phyloP scores from a whole-genome alignment of 306 rosid genomes.

The Myrica gale region DNA sequence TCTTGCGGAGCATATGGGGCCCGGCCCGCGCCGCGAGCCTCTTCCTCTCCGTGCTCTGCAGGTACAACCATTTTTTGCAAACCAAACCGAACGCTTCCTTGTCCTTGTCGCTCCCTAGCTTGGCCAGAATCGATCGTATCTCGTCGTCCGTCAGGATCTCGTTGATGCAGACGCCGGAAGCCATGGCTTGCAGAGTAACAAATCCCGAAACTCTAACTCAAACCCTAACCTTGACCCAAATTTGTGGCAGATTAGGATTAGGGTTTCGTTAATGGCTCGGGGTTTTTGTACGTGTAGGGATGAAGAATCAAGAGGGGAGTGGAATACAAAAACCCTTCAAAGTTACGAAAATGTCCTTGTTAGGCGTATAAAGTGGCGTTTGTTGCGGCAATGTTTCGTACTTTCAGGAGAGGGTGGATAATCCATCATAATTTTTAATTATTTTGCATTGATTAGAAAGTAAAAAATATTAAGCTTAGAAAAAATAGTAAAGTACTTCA shows the following conservation, averaged over 20 bases:
- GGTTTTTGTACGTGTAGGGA: neutral
- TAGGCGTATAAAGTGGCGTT: neutral
- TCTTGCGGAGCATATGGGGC: slow-evolving; percentile 71
- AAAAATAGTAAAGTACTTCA: too few species aligned
- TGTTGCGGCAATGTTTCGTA: neutral
- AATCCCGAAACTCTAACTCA: slow-evolving; percentile 26
- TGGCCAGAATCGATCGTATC: slow-evolving; percentile 64
- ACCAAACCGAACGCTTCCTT: slow-evolving; percentile 82
- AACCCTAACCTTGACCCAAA: slow-evolving; percentile 23
- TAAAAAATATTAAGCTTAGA: too few species aligned
- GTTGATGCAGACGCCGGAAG: slow-evolving; percentile 47
- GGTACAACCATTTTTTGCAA: slow-evolving; percentile 81
- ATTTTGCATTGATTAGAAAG: too few species aligned
- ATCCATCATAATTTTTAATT: neutral
- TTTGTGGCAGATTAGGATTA: slow-evolving; percentile 20
- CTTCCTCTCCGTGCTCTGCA: slow-evolving; percentile 93
- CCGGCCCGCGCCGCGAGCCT: slow-evolving; percentile 90
- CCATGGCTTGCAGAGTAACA: slow-evolving; percentile 14
- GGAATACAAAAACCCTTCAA: neutral
- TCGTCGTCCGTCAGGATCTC: slow-evolving; percentile 73
- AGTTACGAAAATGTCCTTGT: neutral
- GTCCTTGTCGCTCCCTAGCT: slow-evolving; percentile 61
- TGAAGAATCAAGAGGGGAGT: neutral
- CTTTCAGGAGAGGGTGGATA: neutral
- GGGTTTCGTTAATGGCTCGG: neutral